Conservation (phyloP, 768 basidiomycete genomes). For the Podaxis mareebaensis region DNA sequence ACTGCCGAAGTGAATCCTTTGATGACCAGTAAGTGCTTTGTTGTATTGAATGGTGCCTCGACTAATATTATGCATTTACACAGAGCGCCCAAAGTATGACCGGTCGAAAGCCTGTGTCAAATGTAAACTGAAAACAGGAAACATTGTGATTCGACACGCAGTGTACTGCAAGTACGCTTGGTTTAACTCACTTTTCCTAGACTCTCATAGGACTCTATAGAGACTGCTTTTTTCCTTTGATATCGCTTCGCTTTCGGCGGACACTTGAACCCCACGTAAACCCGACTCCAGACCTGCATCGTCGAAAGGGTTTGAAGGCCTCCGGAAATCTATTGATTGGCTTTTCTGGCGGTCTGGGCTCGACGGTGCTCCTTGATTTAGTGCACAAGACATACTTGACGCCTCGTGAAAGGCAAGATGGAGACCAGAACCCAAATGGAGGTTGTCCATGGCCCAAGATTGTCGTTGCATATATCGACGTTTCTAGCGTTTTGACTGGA, state of each 20-base stretch:
- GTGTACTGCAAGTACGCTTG: conserved; percentile 78
- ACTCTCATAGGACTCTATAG: conserved; percentile 18
- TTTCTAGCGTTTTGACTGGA: conserved; percentile 57
- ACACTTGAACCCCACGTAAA: conserved; percentile 68
- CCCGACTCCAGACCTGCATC: conserved; percentile 11
- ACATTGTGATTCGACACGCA: conserved; percentile 74
- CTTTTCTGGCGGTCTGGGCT: conserved; percentile 80
- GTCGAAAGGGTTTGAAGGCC: conserved; percentile 63
- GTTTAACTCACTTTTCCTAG: conserved; percentile 5
- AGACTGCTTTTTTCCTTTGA: conserved; percentile 62
- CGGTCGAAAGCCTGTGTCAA: conserved; percentile 69
- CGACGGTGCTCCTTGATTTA: conserved; percentile 71
- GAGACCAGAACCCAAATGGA: conserved; percentile 55
- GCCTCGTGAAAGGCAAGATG: conserved; percentile 35
- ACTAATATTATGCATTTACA: background rate
- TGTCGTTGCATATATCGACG: conserved; percentile 52
- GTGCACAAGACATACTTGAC: conserved; percentile 60
- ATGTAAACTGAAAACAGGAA: conserved; percentile 67
- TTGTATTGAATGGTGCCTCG: background rate
- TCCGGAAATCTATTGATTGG: conserved; percentile 68
- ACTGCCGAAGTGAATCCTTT: conserved; percentile 55
- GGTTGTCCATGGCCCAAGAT: conserved; percentile 34
- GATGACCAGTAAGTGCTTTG: conserved; percentile 60
- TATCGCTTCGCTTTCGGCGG: conserved; percentile 64
- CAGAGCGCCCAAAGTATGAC: conserved; percentile 69